Percentiles rank a stretch among this genome's conserved stretches.
phyloP scores from a whole-genome alignment of 2,329 filamentous ascomycete genomes.

The Aspergillus thermomutatus region DNA sequence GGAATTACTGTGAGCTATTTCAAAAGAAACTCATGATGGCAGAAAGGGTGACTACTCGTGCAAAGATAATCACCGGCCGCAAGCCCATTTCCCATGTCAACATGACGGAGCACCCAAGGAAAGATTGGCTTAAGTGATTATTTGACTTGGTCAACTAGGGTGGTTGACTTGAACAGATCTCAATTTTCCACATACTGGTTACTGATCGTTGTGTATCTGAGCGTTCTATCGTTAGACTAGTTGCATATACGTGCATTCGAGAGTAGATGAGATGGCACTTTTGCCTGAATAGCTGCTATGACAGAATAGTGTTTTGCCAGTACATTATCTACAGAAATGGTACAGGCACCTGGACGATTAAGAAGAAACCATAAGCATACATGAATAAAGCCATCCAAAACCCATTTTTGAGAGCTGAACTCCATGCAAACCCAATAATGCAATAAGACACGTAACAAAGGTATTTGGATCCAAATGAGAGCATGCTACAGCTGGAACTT shows the following conservation, averaged over 20 bases:
- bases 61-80: slow-evolving; percentile 28
- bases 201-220: background rate
- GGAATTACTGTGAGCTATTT: slow-evolving; percentile 49
- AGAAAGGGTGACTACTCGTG: slow-evolving; percentile 22
- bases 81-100: slow-evolving; percentile 23
- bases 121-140: slow-evolving; percentile 4
- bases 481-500: slow-evolving; percentile 74
- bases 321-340: background rate
- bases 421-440: slow-evolving; percentile 9
- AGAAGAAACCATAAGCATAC: background rate
- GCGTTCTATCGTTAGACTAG: background rate
- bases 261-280: background rate
- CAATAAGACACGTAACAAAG: slow-evolving; percentile 10
- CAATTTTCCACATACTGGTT: background rate
- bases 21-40: slow-evolving; percentile 31
- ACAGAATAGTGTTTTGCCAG: background rate
- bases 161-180: background rate
- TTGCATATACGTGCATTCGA: background rate
- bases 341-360: background rate
- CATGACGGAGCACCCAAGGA: slow-evolving; percentile 9
- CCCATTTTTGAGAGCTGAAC: slow-evolving; percentile 3
- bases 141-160: background rate
- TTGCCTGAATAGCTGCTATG: background rate
- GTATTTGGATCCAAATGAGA: background rate
- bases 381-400: background rate